Percentiles rank a stretch among this genome's conserved stretches.
Conservation (phyloP, 768 basidiomycete genomes). For the Collybia nuda region DNA sequence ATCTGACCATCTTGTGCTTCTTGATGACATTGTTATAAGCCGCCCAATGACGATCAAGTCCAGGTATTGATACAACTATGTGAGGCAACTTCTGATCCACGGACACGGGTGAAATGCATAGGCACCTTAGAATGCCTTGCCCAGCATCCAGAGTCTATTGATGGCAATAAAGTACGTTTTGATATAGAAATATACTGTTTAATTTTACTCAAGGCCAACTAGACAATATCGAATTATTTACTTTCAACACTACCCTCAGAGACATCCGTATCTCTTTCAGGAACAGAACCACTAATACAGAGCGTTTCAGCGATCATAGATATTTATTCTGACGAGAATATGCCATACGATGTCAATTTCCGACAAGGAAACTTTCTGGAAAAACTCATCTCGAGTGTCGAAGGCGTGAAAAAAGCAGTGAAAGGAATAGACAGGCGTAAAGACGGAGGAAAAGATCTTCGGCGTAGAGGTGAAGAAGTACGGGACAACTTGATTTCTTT, state of each 20-base stretch:
- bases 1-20: background rate
- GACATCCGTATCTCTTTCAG: slow-evolving; percentile 36
- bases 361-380: slow-evolving; percentile 57
- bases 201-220: background rate
- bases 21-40: slow-evolving; percentile 28
- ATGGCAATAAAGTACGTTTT: slow-evolving; percentile 60
- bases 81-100: slow-evolving; percentile 50
- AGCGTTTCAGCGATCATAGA: slow-evolving; percentile 84
- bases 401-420: slow-evolving; percentile 61
- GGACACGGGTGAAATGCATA: slow-evolving; percentile 72
- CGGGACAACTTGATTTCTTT: slow-evolving; percentile 77
- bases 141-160: slow-evolving; percentile 59
- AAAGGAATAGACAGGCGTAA: slow-evolving; percentile 66
- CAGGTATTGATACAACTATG: slow-evolving; percentile 67
- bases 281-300: slow-evolving; percentile 74
- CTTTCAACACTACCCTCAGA: slow-evolving; percentile 59
- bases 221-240: slow-evolving; percentile 68
- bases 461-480: slow-evolving; percentile 71
- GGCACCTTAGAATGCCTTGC: slow-evolving; percentile 87
- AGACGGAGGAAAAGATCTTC: slow-evolving; percentile 64
- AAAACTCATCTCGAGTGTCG: slow-evolving; percentile 56
- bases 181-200: background rate
- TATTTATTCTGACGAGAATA: slow-evolving; percentile 86
- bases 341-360: slow-evolving; percentile 83
- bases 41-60: slow-evolving; percentile 60